Conservation (phyloP, 208 protist genomes). For the Balamuthia mandrillaris region DNA sequence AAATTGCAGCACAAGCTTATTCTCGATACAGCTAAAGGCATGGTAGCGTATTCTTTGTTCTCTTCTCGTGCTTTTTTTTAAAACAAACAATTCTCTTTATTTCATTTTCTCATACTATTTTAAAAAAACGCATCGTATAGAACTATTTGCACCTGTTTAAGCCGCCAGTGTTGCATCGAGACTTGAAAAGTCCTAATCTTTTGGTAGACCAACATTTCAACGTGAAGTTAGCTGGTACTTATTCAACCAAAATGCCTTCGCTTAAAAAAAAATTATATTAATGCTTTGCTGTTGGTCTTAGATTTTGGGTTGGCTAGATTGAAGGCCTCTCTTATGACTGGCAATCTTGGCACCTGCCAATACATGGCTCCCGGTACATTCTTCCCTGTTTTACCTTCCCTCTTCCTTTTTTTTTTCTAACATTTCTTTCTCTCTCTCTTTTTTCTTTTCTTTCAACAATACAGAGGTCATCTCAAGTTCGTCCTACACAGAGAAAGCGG, state of each 20-base stretch:
- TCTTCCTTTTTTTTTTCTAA: background rate
- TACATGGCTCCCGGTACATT: conserved; percentile 35
- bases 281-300: background rate
- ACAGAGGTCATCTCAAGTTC: background rate
- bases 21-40: conserved; percentile 18
- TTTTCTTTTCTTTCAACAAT: too few relatives aligned
- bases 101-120: background rate
- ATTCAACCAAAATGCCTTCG: background rate
- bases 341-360: conserved; percentile 38
- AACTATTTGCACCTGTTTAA: conserved; percentile 42
- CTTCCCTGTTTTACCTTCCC: background rate
- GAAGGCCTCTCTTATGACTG: conserved; percentile 26
- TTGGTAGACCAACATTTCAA: background rate
- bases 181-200: conserved; percentile 38
- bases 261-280: conserved; percentile 16
- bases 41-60: background rate
- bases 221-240: background rate
- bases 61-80: background rate
- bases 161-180: conserved; percentile 26
- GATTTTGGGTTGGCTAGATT: conserved; percentile 18
- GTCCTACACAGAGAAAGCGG: conserved; percentile 10
- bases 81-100: background rate
- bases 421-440: background rate
- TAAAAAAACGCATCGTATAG: too few relatives aligned
- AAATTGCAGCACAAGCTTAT: conserved; percentile 28